A percentile compares a stretch with the other conserved stretches of the same genome.
phyloP scores from a whole-genome alignment of 345 rosid genomes.

The Gossypium stocksii region DNA sequence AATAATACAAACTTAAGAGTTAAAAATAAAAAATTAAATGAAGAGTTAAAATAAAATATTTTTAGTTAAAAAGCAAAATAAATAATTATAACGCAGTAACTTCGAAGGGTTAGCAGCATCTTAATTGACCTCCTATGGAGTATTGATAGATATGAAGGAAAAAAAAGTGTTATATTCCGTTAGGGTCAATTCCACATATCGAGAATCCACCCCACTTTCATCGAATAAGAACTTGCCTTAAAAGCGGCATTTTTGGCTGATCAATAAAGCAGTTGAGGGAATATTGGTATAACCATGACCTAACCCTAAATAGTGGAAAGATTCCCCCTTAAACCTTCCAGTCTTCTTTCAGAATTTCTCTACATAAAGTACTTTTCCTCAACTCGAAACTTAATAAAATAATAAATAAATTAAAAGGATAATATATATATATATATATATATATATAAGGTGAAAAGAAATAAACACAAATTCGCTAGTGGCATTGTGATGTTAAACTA shows the following conservation, averaged over 20 bases:
- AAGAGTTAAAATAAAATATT: too few species aligned
- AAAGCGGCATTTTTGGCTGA: slow-evolving; percentile 10
- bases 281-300: slow-evolving; percentile 3
- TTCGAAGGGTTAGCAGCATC: too few species aligned
- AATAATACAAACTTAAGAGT: too few species aligned
- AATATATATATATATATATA: too few species aligned
- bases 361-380: background rate
- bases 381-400: background rate
- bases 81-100: background rate
- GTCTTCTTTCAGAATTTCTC: background rate
- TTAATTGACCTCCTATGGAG: background rate
- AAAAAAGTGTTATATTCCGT: slow-evolving; percentile 5
- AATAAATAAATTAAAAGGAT: background rate
- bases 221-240: slow-evolving; percentile 18
- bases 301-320: background rate
- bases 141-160: background rate
- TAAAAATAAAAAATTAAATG: too few species aligned
- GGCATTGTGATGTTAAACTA: background rate
- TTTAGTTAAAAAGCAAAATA: background rate
- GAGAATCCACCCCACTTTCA: slow-evolving; percentile 18
- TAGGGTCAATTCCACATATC: slow-evolving; percentile 15
- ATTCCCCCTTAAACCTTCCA: background rate
- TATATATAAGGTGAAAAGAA: too few species aligned
- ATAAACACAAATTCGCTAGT: background rate
- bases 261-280: background rate